Base-by-base conservation (phyloP, 352 stramenopile genomes). In the Phytophthora quininea region DNA sequence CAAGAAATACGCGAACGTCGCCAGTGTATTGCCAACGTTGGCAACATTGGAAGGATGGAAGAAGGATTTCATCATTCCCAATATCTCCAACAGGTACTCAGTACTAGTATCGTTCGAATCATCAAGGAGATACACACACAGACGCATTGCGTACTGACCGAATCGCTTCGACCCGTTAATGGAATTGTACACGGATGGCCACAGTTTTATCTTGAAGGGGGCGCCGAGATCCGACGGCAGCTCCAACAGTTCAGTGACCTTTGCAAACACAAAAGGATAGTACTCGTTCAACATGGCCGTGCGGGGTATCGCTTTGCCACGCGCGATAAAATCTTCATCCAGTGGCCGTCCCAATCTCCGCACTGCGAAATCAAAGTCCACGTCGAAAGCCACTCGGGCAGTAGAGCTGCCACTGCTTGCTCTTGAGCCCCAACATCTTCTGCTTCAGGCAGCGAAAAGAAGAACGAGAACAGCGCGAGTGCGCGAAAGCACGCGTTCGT, bases 41-140 rank as follows among this genome's bases (percentile, higher is more conserved):
- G 81, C 72, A 10, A 86, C 81, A 38, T 91, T 93, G 15, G 85
- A 90, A 31, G 85, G 85, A 54, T 93, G 85, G 38, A 91, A 91
- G 58, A 89, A 93, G 7, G 80, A 80, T 59, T 82, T 88, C 42
- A 91, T 61, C 27, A 84, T 67, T 48, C 69, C 71, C 31, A 93
- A 33, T 33, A 93, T 77, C 53, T 91, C 76, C 9, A 90, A 58
- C 11, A 92, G 52, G 60, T 84, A 87, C 24, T 77, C 61, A 37
- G 79, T 89, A 6, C 31, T 57, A 31, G 63, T 53, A 14, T 53
- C 59, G 5, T 55, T 50, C 14, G 54, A 55, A 6, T 83, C 74
- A 12, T 56, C 64, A 7, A 93, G 48, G 8, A 92, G 63, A 19
- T 86, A 80, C 11, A 83, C 82, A 27, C 72, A 88, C 55, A 93